Evolutionary conservation across 768 basidiomycete genomes (phyloP).

Genomic region (Mycena vulgaris): DNA sequence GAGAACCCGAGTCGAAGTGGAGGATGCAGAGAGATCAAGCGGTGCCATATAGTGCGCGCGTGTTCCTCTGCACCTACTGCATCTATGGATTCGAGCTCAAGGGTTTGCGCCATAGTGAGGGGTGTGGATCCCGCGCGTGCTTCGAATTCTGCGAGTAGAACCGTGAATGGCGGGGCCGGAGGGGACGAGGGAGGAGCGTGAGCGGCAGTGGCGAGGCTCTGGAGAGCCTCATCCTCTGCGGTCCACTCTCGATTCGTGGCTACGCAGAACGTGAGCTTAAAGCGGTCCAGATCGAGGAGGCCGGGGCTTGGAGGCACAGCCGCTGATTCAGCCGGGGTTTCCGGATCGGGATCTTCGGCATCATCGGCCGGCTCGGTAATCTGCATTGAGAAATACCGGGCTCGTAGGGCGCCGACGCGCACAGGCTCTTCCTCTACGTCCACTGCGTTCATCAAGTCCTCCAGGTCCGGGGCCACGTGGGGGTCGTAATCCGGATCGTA

Average conservation of each 20-base stretch:
- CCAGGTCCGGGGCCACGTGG: not conserved
- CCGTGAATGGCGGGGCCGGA: not conserved
- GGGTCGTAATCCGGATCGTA: not conserved
- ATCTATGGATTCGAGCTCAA: not conserved
- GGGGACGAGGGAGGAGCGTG: not conserved
- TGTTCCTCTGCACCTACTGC: not conserved
- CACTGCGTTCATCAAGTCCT: not conserved
- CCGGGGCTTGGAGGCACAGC: too few species aligned
- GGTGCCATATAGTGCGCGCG: not conserved
- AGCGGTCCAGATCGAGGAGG: too few species aligned
- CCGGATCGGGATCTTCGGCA: not conserved
- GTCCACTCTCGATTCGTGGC: not conserved
- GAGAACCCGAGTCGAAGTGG: not conserved
- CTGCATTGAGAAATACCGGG: not conserved
- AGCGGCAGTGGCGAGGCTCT: not conserved
- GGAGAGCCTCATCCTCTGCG: not conserved
- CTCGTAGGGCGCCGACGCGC: not conserved
- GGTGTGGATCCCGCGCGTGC: not conserved
- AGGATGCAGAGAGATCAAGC: not conserved
- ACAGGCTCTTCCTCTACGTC: not conserved
- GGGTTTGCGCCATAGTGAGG: not conserved
- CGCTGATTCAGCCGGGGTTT: too few species aligned
- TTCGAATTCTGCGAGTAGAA: not conserved
- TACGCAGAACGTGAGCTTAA: too few species aligned
- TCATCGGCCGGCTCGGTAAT: not conserved